Percentiles rank a stretch among this genome's conserved stretches.
Evolutionary conservation across 139 green algal species (phyloP).

Genomic region (Asterochloris sp.): DNA sequence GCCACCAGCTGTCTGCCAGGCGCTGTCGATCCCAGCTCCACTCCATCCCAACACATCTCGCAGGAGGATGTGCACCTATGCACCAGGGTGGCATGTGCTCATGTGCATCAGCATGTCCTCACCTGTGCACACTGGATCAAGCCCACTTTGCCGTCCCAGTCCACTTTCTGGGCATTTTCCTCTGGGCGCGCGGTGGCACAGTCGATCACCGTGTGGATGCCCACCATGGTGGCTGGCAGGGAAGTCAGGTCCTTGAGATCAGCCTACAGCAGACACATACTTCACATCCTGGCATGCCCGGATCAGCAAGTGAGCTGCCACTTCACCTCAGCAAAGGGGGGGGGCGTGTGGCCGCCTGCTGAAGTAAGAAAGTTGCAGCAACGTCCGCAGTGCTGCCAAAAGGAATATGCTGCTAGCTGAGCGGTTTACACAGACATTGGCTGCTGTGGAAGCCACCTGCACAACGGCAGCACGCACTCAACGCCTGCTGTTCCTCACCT

Average conservation of each 20-base stretch:
- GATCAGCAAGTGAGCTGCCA: neutral
- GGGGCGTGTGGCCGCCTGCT: neutral
- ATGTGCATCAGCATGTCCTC: neutral
- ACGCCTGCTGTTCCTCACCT: slow-evolving; percentile 30
- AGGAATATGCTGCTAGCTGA: too few relatives aligned
- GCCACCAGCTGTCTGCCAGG: neutral
- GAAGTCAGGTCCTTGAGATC: slow-evolving; percentile 91
- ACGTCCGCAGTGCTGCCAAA: too few relatives aligned
- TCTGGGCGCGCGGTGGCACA: slow-evolving; percentile 95
- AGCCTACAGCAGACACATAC: slow-evolving; percentile 47
- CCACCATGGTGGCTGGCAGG: slow-evolving; percentile 94
- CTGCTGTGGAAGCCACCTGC: neutral
- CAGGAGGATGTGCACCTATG: neutral
- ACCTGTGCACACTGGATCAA: slow-evolving; percentile 92
- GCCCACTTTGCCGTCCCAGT: slow-evolving; percentile 98
- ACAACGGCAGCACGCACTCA: neutral
- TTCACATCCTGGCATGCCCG: neutral
- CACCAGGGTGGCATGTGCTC: neutral
- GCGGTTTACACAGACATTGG: neutral
- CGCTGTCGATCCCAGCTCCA: neutral
- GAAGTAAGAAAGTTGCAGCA: too few relatives aligned
- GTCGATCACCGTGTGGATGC: slow-evolving; percentile 94
- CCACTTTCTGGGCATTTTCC: slow-evolving; percentile 85
- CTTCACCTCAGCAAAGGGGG: too few relatives aligned
- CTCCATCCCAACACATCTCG: neutral